Percentiles rank a stretch among this genome's conserved stretches.
These are phyloP conservation scores for Penicillium simplicissimum DNA, from an alignment of 495 filamentous ascomycete genomes.

Conservation along the genomic window DNA sequence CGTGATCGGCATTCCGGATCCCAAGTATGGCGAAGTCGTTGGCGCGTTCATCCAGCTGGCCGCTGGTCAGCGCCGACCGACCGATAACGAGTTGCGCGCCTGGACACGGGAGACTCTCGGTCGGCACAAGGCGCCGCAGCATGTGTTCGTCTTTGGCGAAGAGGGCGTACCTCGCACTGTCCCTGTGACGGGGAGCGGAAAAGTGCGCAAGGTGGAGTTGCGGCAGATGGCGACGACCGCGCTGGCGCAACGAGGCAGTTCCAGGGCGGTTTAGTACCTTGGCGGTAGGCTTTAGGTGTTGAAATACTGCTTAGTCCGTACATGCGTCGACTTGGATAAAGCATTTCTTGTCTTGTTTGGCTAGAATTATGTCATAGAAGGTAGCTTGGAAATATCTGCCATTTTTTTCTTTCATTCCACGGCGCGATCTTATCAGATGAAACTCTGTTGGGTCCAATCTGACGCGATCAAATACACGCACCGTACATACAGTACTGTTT, in stretches of 20 bases:
- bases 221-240: conserved; percentile 55
- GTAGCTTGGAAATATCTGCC: too few relatives aligned
- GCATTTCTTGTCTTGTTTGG: too few relatives aligned
- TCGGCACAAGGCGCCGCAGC: conserved; percentile 64
- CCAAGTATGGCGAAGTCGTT: conserved; percentile 67
- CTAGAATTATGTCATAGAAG: too few relatives aligned
- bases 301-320: neutral
- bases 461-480: neutral
- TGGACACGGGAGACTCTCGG: conserved; percentile 64
- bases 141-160: conserved; percentile 66
- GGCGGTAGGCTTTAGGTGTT: neutral
- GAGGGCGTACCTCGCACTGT: conserved; percentile 56
- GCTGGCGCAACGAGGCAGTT: conserved; percentile 30
- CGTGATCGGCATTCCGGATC: conserved; percentile 63
- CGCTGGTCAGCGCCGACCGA: conserved; percentile 34
- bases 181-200: conserved; percentile 70
- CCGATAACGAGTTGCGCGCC: conserved; percentile 52
- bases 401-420: too few relatives aligned
- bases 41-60: conserved; percentile 56
- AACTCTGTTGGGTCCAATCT: neutral
- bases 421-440: too few relatives aligned
- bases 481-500: too few relatives aligned
- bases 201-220: conserved; percentile 69
- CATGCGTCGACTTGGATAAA: neutral
- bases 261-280: neutral